Evolutionary conservation across 129 eudicot species (phyloP), one percentile per base, ranked within the genome.

Genomic region (Cynara cardunculus): DNA sequence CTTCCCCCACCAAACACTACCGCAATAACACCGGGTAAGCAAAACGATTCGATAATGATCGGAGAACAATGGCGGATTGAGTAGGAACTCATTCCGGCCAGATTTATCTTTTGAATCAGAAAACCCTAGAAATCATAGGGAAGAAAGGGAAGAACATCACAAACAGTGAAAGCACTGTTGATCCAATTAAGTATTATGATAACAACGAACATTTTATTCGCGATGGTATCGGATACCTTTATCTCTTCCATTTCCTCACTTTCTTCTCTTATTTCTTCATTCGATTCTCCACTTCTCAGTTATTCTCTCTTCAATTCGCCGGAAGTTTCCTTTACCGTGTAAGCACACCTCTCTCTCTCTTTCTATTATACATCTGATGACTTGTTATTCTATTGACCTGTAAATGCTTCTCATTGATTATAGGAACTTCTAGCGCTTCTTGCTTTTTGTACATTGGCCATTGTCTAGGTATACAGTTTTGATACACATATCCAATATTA

Each of bases 221-320:
- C 78, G 7, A 81, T 87, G 26, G 85, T 87, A 5, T 85, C 97
- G 13, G 97, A 92, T 41, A 95, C 99, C 28, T 90, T 79, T 95
- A 86, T 49, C 82, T 92, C 68, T 85, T 92, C 82, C 94, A 95
- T 71, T 85, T 87, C 73, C 87, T 95, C 72, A 75, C 76, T 8
- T 92, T 95, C 86, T 95, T 95, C 92, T 88, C 95, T 53, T 95
- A 92, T 84, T 81, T 95, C 80, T 94, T 97, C 22, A 41, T 95
- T 67, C 91, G 97, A 16, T 49, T 87, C 71, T 77, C 93, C 77
- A 89, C 95, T 76, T 78, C 87, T 56, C 76, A 87, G 14, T 44
- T 92, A 37, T 80, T 94, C 86, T 82, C 91, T 19, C 84, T 90
- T 62, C 71, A 79, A 21, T 84, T 91, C 86, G 74, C 87, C 77